Evolutionary conservation across 1,284 basidiomycete genomes (phyloP), one percentile per base, ranked within the genome.

Genomic region (Bondarzewia mesenterica): DNA sequence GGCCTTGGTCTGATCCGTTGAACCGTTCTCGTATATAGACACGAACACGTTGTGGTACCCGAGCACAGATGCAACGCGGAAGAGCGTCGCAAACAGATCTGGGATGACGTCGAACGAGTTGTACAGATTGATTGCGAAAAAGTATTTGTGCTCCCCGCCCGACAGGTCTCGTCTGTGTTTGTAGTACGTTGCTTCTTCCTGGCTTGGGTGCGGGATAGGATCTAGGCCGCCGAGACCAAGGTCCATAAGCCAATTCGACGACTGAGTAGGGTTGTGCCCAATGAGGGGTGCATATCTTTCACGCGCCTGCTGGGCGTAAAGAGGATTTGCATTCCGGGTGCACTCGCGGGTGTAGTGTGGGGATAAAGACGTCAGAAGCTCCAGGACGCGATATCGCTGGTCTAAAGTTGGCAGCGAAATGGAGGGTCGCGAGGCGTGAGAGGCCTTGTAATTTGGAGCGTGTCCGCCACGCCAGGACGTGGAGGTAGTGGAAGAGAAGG

Each of bases 101-200:
- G 93, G 93, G 54, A 97, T 93, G 63, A 97, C 72, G 70, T 95
- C 92, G 77, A 97, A 97, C n/a, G 90, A 93, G 73, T 94, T 93
- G 75, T 93, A 94, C 56, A 96, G 73, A 69, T 97, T 97, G 77
- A 97, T 96, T 47, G 92, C 93, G 67, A 97, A 95, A 68, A 92
- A 97, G 69, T 96, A 97, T 64, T 96, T 96, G 79, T 97, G 93
- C 53, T 83, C 76, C 57, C 75, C 74, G 16, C 74, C 68, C 23
- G 69, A 57, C 49, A 77, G 64, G 57, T 72, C 67, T 35, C 72
- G 68, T 29, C 68, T 66, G 20, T 69, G 59, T 51, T 63, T 64
- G 41, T 63, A 57, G 43, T 62, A 53, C 49, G 54, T 45, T 49
- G 47, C 16, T 14, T 58, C 53, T 8, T 58, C 56, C 16, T 64